Evolutionary conservation across 2,329 filamentous ascomycete species (phyloP).

Genomic region (Tolypocladium tropicale): DNA sequence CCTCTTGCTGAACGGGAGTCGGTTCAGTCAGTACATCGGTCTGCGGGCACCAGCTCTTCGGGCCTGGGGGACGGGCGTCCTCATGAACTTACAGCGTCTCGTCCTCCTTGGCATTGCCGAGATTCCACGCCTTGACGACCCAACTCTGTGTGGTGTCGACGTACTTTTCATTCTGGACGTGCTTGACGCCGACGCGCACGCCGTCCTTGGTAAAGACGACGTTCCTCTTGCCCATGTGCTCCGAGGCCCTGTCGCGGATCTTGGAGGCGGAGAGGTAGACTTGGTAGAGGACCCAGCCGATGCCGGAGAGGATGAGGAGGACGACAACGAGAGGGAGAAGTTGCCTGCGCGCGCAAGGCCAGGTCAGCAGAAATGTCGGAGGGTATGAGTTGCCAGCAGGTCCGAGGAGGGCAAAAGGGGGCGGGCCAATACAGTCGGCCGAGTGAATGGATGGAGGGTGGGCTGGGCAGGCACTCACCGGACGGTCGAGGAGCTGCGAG

Average conservation of each 20-base stretch:
- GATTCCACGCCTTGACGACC: slow-evolving; percentile 57
- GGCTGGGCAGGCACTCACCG: slow-evolving; percentile 1
- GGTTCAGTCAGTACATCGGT: background rate
- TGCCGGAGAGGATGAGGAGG: slow-evolving; percentile 38
- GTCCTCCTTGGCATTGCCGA: slow-evolving; percentile 25
- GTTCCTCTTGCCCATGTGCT: slow-evolving; percentile 67
- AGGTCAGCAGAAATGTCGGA: background rate
- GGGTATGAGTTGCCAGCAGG: background rate
- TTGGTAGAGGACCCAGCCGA: slow-evolving; percentile 62
- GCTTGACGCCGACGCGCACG: slow-evolving; percentile 59
- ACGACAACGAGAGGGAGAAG: slow-evolving; percentile 58
- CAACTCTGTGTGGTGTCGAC: slow-evolving; percentile 63
- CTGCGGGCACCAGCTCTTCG: background rate
- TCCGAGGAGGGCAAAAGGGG: background rate
- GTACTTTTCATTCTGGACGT: slow-evolving; percentile 58
- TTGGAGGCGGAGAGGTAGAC: slow-evolving; percentile 59
- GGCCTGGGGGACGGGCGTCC: background rate
- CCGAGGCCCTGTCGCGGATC: slow-evolving; percentile 53
- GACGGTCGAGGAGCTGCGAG: slow-evolving; percentile 4
- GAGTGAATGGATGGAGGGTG: background rate
- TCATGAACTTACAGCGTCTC: slow-evolving; percentile 10
- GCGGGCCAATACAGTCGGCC: background rate
- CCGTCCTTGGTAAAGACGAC: slow-evolving; percentile 68
- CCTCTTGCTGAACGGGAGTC: slow-evolving; percentile 1
- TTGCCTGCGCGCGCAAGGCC: slow-evolving; percentile 29